phyloP scores from a whole-genome alignment of 306 rosid species.

The Ormosia emarginata region DNA sequence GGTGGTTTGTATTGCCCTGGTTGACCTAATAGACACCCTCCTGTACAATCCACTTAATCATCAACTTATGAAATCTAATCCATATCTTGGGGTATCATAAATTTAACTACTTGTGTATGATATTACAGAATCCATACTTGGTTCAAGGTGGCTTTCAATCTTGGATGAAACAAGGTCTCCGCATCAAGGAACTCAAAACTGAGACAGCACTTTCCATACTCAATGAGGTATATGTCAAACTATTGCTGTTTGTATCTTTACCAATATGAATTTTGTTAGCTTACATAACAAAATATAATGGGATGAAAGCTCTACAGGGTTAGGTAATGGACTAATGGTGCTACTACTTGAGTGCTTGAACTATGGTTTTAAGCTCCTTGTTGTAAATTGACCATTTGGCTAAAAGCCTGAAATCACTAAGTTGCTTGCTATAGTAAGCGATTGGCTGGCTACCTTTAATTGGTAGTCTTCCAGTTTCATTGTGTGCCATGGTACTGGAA shows the following conservation, averaged over 20 bases:
- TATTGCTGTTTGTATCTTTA: neutral
- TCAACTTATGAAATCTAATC: slow-evolving; percentile 4
- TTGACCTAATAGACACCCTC: slow-evolving; percentile 7
- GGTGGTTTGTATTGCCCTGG: slow-evolving; percentile 2
- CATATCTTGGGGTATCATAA: neutral
- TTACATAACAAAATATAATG: slow-evolving; percentile 6
- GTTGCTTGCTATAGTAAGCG: neutral
- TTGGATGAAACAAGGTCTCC: slow-evolving; percentile 82
- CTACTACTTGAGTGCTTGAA: neutral
- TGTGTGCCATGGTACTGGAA: neutral
- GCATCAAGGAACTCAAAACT: slow-evolving; percentile 83
- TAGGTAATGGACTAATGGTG: neutral
- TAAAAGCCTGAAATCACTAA: neutral
- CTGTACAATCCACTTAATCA: neutral
- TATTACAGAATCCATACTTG: slow-evolving; percentile 75
- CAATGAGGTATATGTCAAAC: slow-evolving; percentile 60
- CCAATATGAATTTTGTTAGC: slow-evolving; percentile 1
- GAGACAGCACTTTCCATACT: slow-evolving; percentile 75
- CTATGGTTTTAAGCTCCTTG: neutral
- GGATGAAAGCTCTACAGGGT: neutral
- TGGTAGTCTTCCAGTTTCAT: neutral
- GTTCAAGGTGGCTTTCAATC: slow-evolving; percentile 89
- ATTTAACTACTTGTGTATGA: neutral
- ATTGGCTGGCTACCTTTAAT: slow-evolving; percentile 8
- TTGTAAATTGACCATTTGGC: neutral